phyloP scores from a whole-genome alignment of 2,329 filamentous ascomycete genomes.

The Trichoderma hamatum region DNA sequence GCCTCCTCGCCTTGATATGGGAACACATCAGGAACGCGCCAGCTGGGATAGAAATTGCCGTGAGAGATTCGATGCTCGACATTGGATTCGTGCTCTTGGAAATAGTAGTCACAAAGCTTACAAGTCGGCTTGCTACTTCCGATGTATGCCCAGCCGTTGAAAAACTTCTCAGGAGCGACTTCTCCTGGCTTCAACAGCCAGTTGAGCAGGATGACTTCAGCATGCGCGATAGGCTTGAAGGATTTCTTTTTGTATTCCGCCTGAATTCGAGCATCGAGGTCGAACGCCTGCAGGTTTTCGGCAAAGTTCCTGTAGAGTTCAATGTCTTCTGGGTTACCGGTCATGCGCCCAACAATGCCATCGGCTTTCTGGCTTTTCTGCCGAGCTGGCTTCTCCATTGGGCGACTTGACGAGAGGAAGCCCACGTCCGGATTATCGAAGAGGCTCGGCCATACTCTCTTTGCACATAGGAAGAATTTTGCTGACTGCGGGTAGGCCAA shows the following conservation, averaged over 20 bases:
- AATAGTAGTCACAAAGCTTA: conserved; percentile 3
- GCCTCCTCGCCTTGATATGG: neutral
- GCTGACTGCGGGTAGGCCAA: conserved; percentile 5
- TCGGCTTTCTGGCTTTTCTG: neutral
- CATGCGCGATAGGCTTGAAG: neutral
- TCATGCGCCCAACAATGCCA: neutral
- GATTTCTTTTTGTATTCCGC: neutral
- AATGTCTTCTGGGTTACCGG: neutral
- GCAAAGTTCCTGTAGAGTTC: neutral
- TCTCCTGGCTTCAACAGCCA: neutral
- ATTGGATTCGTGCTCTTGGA: neutral
- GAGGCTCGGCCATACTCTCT: neutral
- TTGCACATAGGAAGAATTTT: neutral
- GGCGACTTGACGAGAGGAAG: neutral
- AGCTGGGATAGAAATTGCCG: conserved; percentile 8
- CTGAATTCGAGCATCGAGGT: neutral
- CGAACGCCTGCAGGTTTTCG: neutral
- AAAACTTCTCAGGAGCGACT: neutral
- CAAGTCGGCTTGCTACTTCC: conserved; percentile 11
- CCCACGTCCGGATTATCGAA: neutral
- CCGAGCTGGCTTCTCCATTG: neutral
- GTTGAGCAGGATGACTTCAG: conserved; percentile 14
- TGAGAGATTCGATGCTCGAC: neutral
- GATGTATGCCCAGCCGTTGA: neutral
- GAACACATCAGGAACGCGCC: conserved; percentile 12